Percentiles rank a stretch among this genome's conserved stretches.
Conservation (phyloP, 2,329 filamentous ascomycete genomes). For the Lizonia empirigonia region DNA sequence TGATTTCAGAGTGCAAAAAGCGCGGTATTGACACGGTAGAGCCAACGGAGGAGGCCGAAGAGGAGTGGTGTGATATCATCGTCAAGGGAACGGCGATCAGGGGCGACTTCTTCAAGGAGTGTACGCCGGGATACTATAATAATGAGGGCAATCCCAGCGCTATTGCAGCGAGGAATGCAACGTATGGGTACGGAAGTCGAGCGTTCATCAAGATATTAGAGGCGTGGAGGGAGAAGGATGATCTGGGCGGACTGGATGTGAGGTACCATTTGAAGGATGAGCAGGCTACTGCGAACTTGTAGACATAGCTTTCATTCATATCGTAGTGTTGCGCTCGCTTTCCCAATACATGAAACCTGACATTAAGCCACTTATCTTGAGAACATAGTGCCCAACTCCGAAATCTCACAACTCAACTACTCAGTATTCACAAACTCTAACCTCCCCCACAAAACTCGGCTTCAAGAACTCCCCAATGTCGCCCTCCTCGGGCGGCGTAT, state of each 20-base stretch:
- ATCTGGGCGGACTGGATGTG: conserved; percentile 40
- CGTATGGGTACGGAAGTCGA: conserved; percentile 38
- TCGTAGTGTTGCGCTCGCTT: too few relatives aligned
- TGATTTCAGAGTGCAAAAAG: conserved; percentile 48
- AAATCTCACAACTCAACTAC: background rate
- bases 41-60: conserved; percentile 53
- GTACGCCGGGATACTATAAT: conserved; percentile 63
- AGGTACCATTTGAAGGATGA: conserved; percentile 7
- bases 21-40: conserved; percentile 49
- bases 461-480: conserved; percentile 16
- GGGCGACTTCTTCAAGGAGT: conserved; percentile 51
- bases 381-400: too few relatives aligned
- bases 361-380: too few relatives aligned
- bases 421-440: conserved; percentile 20
- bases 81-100: conserved; percentile 50
- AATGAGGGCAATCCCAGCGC: conserved; percentile 27
- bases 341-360: too few relatives aligned
- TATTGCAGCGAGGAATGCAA: conserved; percentile 30
- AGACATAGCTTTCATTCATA: background rate
- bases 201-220: conserved; percentile 42
- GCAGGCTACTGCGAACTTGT: background rate
- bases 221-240: conserved; percentile 38
- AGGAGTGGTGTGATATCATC: conserved; percentile 54
- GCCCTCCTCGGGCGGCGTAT: conserved; percentile 34
- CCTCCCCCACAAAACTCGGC: conserved; percentile 31